Conservation (phyloP, 1,284 basidiomycete genomes). For the Pholiota adiposa region DNA sequence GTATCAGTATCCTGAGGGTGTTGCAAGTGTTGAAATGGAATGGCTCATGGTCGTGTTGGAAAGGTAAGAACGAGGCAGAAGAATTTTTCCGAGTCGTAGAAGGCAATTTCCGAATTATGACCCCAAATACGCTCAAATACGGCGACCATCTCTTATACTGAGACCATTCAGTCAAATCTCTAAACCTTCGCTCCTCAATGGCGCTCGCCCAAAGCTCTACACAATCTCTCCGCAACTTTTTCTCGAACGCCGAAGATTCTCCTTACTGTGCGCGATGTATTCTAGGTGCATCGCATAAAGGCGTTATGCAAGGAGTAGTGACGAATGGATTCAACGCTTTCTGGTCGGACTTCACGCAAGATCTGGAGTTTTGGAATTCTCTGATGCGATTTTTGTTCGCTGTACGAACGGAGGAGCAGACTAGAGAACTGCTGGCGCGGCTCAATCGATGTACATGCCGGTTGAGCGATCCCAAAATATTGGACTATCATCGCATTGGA, state of each 20-base stretch:
- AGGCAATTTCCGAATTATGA: no score
- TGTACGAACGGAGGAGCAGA: slow-evolving; percentile 10
- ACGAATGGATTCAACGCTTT: background rate
- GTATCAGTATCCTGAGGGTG: no score
- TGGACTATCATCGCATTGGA: no score
- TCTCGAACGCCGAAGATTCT: background rate
- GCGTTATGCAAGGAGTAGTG: background rate
- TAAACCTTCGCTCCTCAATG: background rate
- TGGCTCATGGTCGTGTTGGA: no score
- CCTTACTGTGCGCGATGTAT: background rate
- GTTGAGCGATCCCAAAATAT: slow-evolving; percentile 4
- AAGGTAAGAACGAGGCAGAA: no score
- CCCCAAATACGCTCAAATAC: background rate
- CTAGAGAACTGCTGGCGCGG: slow-evolving; percentile 1
- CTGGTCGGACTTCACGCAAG: slow-evolving; percentile 1
- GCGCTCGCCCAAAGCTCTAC: background rate
- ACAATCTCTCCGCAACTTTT: background rate
- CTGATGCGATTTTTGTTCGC: slow-evolving; percentile 8
- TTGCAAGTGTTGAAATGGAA: no score
- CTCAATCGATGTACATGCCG: slow-evolving; percentile 9
- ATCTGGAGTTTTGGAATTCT: slow-evolving; percentile 11
- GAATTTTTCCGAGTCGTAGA: no score
- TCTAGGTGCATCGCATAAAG: slow-evolving; percentile 4
- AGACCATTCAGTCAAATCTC: no score
- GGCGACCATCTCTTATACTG: background rate